These are phyloP conservation scores for Escovopsis weberi DNA, from an alignment of 2,329 filamentous ascomycete species.

Conservation along the genomic window DNA sequence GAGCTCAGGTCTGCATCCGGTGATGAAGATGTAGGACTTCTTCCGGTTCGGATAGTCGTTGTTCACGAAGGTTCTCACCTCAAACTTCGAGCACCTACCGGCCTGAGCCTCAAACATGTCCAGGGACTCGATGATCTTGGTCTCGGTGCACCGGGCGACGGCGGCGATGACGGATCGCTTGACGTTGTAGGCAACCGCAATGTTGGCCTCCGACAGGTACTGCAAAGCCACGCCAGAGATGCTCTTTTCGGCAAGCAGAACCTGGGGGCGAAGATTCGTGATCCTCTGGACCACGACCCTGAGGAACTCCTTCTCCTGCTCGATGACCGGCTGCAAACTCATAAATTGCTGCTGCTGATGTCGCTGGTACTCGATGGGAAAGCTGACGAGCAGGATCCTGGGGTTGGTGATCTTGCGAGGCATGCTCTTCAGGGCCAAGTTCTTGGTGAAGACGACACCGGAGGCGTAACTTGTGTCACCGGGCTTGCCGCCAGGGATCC, in stretches of 20 bases:
- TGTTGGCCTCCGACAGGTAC: conserved; percentile 74
- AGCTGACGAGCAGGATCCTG: conserved; percentile 82
- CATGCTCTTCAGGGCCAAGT: conserved; percentile 93
- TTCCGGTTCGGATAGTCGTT: conserved; percentile 57
- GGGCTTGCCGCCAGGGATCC: conserved; percentile 79
- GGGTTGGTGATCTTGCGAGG: conserved; percentile 70
- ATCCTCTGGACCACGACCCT: conserved; percentile 87
- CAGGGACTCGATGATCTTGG: conserved; percentile 83
- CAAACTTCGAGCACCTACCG: conserved; percentile 72
- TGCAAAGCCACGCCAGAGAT: conserved; percentile 85
- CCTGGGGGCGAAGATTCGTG: conserved; percentile 65
- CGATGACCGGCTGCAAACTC: conserved; percentile 92
- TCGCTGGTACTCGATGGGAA: conserved; percentile 88
- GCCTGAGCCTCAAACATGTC: conserved; percentile 68
- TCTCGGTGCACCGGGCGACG: conserved; percentile 82
- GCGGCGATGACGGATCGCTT: conserved; percentile 93
- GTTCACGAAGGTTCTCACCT: conserved; percentile 90
- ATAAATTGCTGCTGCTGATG: conserved; percentile 78
- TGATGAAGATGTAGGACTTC: conserved; percentile 93
- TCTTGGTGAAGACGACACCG: conserved; percentile 94
- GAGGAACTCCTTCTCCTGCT: conserved; percentile 89
- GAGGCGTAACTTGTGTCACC: conserved; percentile 94
- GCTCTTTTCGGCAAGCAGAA: conserved; percentile 84
- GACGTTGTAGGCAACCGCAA: conserved; percentile 91
- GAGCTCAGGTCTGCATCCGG: conserved; percentile 75